These are phyloP conservation scores for Fragilariopsis cylindrus DNA, from an alignment of 108 stramenopile species.

Conservation along the genomic window DNA sequence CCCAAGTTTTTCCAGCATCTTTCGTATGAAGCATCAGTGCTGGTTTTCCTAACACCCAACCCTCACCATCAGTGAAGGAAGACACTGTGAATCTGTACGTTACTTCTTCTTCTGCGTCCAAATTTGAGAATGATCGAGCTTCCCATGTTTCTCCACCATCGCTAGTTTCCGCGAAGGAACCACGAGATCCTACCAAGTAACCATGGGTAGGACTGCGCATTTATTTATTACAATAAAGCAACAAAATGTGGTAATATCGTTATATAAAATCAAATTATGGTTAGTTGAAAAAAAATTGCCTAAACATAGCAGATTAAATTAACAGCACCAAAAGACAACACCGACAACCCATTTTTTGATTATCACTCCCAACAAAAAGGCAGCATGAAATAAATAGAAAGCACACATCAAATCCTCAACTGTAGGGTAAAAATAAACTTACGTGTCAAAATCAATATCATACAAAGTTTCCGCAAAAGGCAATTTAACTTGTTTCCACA, in stretches of 20 bases:
- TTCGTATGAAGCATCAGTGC: constrained; percentile 93
- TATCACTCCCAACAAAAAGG: background rate
- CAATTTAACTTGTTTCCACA: constrained; percentile 79
- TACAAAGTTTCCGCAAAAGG: constrained; percentile 91
- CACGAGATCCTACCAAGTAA: constrained; percentile 95
- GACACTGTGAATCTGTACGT: constrained; percentile 87
- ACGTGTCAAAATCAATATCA: constrained; percentile 93
- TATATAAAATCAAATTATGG: background rate
- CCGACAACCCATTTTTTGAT: background rate
- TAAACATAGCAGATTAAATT: background rate
- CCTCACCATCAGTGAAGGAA: constrained; percentile 90
- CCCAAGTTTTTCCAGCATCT: constrained; percentile 93
- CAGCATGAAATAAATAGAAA: background rate
- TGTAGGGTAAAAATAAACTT: constrained; percentile 1
- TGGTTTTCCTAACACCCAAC: constrained; percentile 96
- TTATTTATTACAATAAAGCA: background rate
- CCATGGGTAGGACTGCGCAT: constrained; percentile 74
- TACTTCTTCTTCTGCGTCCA: constrained; percentile 97
- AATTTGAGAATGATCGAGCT: constrained; percentile 90
- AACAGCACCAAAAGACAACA: background rate
- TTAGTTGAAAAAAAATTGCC: background rate
- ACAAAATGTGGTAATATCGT: background rate
- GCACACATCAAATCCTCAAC: background rate
- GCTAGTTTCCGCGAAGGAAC: constrained; percentile 95
- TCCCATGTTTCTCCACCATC: constrained; percentile 95